These are phyloP conservation scores for Aspergillus funiculosus DNA, from an alignment of 495 filamentous ascomycete species.

Conservation along the genomic window DNA sequence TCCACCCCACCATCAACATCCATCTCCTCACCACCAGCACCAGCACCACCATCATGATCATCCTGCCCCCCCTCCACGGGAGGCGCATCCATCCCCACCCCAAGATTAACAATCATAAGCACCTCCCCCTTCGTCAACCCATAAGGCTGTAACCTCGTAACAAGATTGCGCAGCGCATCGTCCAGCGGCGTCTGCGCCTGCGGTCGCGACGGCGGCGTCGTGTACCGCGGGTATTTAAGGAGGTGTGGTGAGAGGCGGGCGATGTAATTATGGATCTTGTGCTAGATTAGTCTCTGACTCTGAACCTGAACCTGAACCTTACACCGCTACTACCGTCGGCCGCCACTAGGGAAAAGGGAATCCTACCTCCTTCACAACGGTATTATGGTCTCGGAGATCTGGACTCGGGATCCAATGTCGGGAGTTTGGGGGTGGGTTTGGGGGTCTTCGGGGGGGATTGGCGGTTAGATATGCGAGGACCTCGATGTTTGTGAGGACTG, in stretches of 20 bases:
- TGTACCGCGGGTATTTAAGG: constrained; percentile 31
- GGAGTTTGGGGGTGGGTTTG: constrained; percentile 36
- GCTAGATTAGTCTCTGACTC: not conserved
- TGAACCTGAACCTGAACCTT: not conserved
- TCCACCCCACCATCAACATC: constrained; percentile 18
- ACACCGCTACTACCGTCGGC: too few species aligned
- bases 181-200: constrained; percentile 29
- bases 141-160: constrained; percentile 39
- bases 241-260: constrained; percentile 37
- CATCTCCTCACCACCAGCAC: constrained; percentile 11
- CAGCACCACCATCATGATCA: constrained; percentile 10
- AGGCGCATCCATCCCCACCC: constrained; percentile 27
- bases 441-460: constrained; percentile 41
- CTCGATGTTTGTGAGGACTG: constrained; percentile 60
- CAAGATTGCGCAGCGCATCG: constrained; percentile 34
- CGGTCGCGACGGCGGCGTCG: constrained; percentile 20
- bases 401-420: constrained; percentile 40
- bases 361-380: constrained; percentile 46
- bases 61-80: constrained; percentile 8
- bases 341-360: not conserved
- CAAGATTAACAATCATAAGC: constrained; percentile 59
- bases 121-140: constrained; percentile 58
- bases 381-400: constrained; percentile 44
- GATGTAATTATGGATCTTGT: constrained; percentile 43
- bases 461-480: constrained; percentile 53